A percentile compares a stretch with the other conserved stretches of the same genome.
Conservation (phyloP, 2,329 filamentous ascomycete genomes). For the Thelonectria discophora region DNA sequence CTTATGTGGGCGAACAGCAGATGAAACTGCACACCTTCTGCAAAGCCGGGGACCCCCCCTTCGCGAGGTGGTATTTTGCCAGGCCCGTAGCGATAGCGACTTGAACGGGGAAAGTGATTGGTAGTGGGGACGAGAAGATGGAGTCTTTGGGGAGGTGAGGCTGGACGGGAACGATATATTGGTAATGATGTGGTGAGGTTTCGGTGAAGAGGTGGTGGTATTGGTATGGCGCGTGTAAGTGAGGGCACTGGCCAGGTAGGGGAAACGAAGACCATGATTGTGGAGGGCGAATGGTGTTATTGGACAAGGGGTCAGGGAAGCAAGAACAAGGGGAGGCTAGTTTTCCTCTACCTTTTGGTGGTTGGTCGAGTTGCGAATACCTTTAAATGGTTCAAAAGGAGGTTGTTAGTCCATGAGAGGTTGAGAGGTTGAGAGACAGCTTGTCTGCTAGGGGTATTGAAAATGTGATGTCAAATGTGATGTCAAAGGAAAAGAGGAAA, state of each 20-base stretch:
- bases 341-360: conserved; percentile 3
- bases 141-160: background rate
- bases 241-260: background rate
- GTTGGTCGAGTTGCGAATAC: background rate
- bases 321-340: background rate
- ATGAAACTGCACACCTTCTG: conserved; percentile 18
- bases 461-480: no score
- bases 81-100: conserved; percentile 14
- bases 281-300: background rate
- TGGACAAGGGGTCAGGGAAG: background rate
- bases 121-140: no score
- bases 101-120: conserved; percentile 5
- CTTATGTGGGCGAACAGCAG: conserved; percentile 26
- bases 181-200: background rate
- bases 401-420: background rate
- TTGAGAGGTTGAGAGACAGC: no score
- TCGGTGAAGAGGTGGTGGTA: background rate
- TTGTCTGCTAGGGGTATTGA: no score
- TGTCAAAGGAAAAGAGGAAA: conserved; percentile 14
- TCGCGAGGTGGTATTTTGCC: conserved; percentile 9
- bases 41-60: background rate
- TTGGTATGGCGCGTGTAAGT: background rate
- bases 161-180: background rate
- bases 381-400: background rate
- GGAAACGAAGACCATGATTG: background rate